A percentile compares a stretch with the other conserved stretches of the same genome.
These are phyloP conservation scores for Blakeslea trispora DNA, from an alignment of 371 early-diverging fungal species.

Conservation along the genomic window DNA sequence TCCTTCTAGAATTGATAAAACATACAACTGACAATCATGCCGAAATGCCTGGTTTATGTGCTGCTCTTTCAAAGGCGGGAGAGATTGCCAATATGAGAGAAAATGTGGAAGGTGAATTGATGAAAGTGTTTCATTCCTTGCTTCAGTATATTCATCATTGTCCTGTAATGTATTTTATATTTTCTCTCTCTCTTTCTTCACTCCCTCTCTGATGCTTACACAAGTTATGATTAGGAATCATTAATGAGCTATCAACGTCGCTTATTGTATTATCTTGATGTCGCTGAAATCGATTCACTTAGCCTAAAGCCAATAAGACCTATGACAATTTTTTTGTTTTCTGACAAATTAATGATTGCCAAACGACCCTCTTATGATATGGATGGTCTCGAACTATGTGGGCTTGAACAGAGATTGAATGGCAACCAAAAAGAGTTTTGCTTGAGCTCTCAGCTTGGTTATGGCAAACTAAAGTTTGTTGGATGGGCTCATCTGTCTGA, in stretches of 20 bases:
- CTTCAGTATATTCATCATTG: conserved; percentile 26
- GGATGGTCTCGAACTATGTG: conserved; percentile 27
- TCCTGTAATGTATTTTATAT: conserved; percentile 22
- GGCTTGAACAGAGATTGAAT: conserved; percentile 26
- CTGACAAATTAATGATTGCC: conserved; percentile 45
- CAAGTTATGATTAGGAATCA: conserved; percentile 25
- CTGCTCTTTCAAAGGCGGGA: conserved; percentile 29
- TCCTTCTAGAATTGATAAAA: conserved; percentile 36
- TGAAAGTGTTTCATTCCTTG: conserved; percentile 30
- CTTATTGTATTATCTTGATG: conserved; percentile 35
- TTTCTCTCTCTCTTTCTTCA: neutral
- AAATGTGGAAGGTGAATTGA: conserved; percentile 41
- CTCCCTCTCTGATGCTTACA: neutral
- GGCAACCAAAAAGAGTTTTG: conserved; percentile 15
- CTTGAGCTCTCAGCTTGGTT: conserved; percentile 9
- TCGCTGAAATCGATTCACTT: conserved; percentile 33
- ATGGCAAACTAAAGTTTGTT: conserved; percentile 26
- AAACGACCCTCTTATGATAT: conserved; percentile 35
- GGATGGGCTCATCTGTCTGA: conserved; percentile 30
- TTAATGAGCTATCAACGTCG: conserved; percentile 33
- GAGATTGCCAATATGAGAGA: conserved; percentile 47
- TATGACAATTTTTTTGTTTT: conserved; percentile 45
- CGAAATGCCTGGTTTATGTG: conserved; percentile 33
- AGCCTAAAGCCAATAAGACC: conserved; percentile 34
- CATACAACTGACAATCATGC: conserved; percentile 32